Evolutionary conservation across 169 alveolate genomes (phyloP).

Genomic region (Plasmodium cynomolgi): DNA sequence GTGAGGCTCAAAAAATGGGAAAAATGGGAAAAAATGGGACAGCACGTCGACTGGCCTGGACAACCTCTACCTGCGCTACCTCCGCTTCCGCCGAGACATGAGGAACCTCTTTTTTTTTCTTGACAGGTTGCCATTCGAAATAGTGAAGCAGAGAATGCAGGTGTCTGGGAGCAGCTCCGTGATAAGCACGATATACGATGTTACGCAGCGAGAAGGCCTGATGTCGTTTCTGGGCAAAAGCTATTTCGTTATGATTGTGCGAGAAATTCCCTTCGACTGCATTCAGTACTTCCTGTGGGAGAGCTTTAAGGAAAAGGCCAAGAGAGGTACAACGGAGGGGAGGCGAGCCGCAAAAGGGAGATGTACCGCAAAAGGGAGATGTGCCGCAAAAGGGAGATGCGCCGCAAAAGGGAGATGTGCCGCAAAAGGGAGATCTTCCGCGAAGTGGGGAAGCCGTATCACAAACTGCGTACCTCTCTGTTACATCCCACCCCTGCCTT

Average conservation of each 20-base stretch:
- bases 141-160: conserved; percentile 92
- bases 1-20: neutral
- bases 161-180: conserved; percentile 85
- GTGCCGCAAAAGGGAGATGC: neutral
- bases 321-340: conserved; percentile 26
- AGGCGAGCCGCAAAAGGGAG: neutral
- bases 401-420: neutral
- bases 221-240: conserved; percentile 90
- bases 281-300: conserved; percentile 93
- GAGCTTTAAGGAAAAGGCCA: conserved; percentile 78
- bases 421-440: neutral
- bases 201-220: conserved; percentile 84
- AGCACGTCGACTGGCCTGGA: neutral
- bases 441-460: neutral
- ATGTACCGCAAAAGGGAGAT: neutral
- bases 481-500: neutral
- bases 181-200: conserved; percentile 79
- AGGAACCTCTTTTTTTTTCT: neutral
- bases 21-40: neutral
- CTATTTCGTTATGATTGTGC: conserved; percentile 83
- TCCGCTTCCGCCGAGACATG: neutral
- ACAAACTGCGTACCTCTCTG: neutral
- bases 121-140: conserved; percentile 93
- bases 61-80: neutral
- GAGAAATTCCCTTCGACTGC: conserved; percentile 94